Evolutionary conservation across 768 basidiomycete genomes (phyloP), one percentile per base, ranked within the genome.

Genomic region (Phaeotremella skinneri): DNA sequence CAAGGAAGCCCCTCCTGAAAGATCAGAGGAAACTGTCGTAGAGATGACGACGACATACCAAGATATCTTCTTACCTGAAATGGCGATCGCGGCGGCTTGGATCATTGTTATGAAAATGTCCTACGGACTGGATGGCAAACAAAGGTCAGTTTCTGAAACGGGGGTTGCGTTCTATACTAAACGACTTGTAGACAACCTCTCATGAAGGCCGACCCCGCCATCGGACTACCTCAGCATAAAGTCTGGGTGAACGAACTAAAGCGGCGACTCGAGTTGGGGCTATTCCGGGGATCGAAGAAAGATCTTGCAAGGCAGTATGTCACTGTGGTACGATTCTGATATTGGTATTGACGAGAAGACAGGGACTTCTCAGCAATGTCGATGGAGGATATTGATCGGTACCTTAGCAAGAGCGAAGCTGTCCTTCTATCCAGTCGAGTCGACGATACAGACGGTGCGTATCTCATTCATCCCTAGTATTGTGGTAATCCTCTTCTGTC

Each of bases 21-120:
- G 1, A 27, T 21, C 49, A 4, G 32, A 52, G 52, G 81, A 84
- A 13, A 90, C 87, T 77, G 81, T 79, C 16, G 70, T 89, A 2
- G 31, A 79, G 82, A 20, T 78, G 87, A 58, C 83, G 82, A 49
- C 74, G 87, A 56, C 83, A 85, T 26, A 79, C 88, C 49, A 83
- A 81, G 26, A 78, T 88, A 37, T 85, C 86, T 69, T 78, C 81
- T 49, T 80, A 79, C 26, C 80, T 86, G 31, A 82, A 81, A 4
- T 82, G 81, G 21, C 78, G 66, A 77, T 90, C 23, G 72, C 83
- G 43, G 84, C 83, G 1, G 80, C 79, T 14, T 82, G 83, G 49
- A 80, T 91, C 13, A 81, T 90, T 11, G 85, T 85, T 32, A 79
- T 92, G 66, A 93, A 92, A 78, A 81, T 94, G 81, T 82, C 86